Evolutionary conservation across 2,329 filamentous ascomycete species (phyloP), one percentile per base, ranked within the genome.

Genomic region (Calonectria fujianensis): DNA sequence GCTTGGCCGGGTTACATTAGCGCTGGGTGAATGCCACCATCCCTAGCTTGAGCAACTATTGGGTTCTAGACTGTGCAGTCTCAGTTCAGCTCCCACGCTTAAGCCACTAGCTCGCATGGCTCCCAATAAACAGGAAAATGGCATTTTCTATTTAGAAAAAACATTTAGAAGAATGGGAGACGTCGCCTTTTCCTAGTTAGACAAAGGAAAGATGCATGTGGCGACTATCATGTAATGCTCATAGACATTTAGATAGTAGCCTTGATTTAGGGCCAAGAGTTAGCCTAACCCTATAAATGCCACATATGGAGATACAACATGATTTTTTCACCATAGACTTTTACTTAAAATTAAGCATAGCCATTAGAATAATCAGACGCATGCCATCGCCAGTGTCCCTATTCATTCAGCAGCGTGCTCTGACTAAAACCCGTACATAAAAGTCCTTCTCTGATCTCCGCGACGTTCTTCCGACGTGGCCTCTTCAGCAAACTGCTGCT

Each of bases 361-460:
- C 41, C 41, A n/a, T n/a, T n/a, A 48, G 5, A 20, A 48, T 48
- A n/a, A n/a, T n/a, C 41, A 20, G 41, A 4, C 20, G 8, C 11
- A n/a, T 14, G 11, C 48, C 95, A 86, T 48, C 41, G 41, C 41
- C 20, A 20, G 18, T 16, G 3, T 61, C 57, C 10, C n/a, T 8
- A 24, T 61, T 61, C 2, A 41, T 61, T 57, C 9, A 39, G 1
- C n/a, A 13, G 9, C 45, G 24, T 48, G 3, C 41, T 9, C 3
- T 14, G n/a, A 39, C 57, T 61, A 61, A 11, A 61, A 61, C 16
- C 57, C 57, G 14, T 61, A 61, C 57, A 61, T 61, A 37, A 61
- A 61, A 10, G 57, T 61, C 16, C 8, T 61, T 41, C 57, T 41
- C 57, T 61, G 57, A 10, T 61, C 57, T 14, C 57, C 57, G 24